phyloP scores from a whole-genome alignment of 306 rosid genomes.

The Lagenaria siceraria region DNA sequence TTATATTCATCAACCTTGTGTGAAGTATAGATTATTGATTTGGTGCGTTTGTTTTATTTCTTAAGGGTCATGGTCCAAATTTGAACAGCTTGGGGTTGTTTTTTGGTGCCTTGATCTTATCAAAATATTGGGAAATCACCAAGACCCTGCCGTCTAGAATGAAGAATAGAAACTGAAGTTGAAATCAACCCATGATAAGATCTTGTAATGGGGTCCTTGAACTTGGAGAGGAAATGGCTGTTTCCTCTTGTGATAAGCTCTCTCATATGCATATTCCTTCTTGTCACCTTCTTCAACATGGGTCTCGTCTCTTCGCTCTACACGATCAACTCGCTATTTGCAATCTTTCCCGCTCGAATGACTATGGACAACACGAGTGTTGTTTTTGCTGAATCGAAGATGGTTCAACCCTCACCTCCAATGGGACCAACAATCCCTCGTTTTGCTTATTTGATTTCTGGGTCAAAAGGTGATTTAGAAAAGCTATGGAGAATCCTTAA shows the following conservation, averaged over 20 bases:
- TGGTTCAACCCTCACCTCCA: slow-evolving; percentile 32
- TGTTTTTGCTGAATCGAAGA: slow-evolving; percentile 35
- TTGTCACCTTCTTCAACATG: slow-evolving; percentile 62
- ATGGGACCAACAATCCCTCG: slow-evolving; percentile 37
- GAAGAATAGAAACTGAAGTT: background rate
- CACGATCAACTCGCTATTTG: slow-evolving; percentile 57
- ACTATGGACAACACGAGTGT: slow-evolving; percentile 23
- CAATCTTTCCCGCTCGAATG: slow-evolving; percentile 44
- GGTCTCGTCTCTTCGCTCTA: slow-evolving; percentile 55
- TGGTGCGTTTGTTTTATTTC: slow-evolving; percentile 1
- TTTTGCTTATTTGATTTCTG: slow-evolving; percentile 82
- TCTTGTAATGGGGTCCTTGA: slow-evolving; percentile 38
- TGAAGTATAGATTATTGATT: background rate
- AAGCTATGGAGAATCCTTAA: slow-evolving; percentile 91
- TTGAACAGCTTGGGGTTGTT: background rate
- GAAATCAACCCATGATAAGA: slow-evolving; percentile 9
- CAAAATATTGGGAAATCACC: background rate
- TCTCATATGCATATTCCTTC: slow-evolving; percentile 43
- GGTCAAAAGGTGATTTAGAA: slow-evolving; percentile 87
- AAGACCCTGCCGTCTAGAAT: background rate
- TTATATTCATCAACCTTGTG: background rate
- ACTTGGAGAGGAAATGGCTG: slow-evolving; percentile 80
- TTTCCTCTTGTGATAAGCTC: slow-evolving; percentile 55
- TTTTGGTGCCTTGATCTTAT: slow-evolving; percentile 4
- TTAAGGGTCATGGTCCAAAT: background rate